Evolutionary conservation across 306 rosid genomes (phyloP), one percentile per base, ranked within the genome.

Genomic region (Vigna radiata): DNA sequence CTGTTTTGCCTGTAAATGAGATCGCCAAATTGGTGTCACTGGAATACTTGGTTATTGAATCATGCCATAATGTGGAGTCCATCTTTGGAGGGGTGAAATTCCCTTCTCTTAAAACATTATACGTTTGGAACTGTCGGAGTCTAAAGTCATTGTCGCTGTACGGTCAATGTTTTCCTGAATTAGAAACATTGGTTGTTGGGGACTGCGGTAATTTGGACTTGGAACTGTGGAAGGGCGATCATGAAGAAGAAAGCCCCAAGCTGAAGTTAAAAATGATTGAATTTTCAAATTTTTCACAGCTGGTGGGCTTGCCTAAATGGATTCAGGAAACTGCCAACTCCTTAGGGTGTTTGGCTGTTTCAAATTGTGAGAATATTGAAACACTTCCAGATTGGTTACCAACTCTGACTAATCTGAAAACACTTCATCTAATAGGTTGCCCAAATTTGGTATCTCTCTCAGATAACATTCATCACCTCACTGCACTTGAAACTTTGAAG

Each of bases 351-450:
- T 18, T 81, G 19, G 0, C 0, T 2, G 53, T 83, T 49, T 0
- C 0, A 18, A 1, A 7, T 2, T 83, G 82, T 14, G 0, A 1
- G 9, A 66, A 50, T 3, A 59, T 86, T 6, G 8, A 36, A 36
- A 41, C 2, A 17, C 60, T 83, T 29, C 87, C 84, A 0, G 64
- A 75, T 16, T 86, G 90, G 87, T 49, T 83, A 8, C 37, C 77
- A 56, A 0, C 50, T 14, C 41, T 78, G 43, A 64, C 3, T 3
- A 29, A 29, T 11, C 53, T 86, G 1, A 39, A 75, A 31, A 9
- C 10, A 47, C 10, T 77, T 2, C 0, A 0, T 12, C 25, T 86
- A 33, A 0, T 0, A 0, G 0, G 2, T 0, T 83, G 86, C 68
- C 64, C 48, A 11, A 12, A 75, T 3, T 6, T 84, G 75, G 1